Percentiles rank a stretch among this genome's conserved stretches.
Conservation (phyloP, 2,329 filamentous ascomycete genomes). For the Aspergillus clavatus region DNA sequence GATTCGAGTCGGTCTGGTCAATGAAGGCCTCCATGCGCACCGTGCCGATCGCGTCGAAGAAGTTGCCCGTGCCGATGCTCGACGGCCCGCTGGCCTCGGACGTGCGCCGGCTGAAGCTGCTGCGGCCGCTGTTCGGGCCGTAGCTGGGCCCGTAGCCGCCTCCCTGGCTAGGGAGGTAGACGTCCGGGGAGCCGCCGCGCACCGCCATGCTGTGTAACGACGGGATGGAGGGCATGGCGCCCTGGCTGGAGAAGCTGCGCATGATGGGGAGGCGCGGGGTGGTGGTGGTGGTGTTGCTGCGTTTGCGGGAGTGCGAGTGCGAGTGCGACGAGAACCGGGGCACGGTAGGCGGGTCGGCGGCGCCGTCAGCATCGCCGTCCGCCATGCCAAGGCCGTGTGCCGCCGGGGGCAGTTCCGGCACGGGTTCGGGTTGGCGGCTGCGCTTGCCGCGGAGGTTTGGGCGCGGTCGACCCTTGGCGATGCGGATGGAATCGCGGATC, state of each 20-base stretch:
- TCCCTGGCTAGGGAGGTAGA: conserved; percentile 40
- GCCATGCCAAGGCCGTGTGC: conserved; percentile 22
- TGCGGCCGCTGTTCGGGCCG: conserved; percentile 32
- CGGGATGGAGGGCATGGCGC: conserved; percentile 29
- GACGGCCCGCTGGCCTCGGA: conserved; percentile 49
- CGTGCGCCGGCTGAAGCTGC: conserved; percentile 49
- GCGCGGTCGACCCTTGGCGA: conserved; percentile 69
- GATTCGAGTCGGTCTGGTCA: conserved; percentile 42
- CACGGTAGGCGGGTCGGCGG: conserved; percentile 49
- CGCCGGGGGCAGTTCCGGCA: conserved; percentile 35
- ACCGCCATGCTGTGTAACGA: conserved; percentile 51
- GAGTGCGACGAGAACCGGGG: conserved; percentile 59
- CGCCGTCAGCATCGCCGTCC: conserved; percentile 36
- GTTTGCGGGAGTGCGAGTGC: conserved; percentile 73
- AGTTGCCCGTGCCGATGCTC: conserved; percentile 48
- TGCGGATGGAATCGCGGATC: conserved; percentile 82
- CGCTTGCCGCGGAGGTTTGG: conserved; percentile 38
- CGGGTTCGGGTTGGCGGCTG: conserved; percentile 29
- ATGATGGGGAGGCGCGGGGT: conserved; percentile 67
- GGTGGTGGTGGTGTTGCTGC: conserved; percentile 65
- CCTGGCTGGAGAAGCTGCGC: conserved; percentile 65
- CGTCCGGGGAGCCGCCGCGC: conserved; percentile 54
- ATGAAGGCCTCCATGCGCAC: conserved; percentile 98
- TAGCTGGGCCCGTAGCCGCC: conserved; percentile 11
- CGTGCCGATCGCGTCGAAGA: conserved; percentile 85